Percentiles rank a stretch among this genome's conserved stretches.
phyloP scores from a whole-genome alignment of 768 basidiomycete genomes.

The Calocybe gangraenosa region DNA sequence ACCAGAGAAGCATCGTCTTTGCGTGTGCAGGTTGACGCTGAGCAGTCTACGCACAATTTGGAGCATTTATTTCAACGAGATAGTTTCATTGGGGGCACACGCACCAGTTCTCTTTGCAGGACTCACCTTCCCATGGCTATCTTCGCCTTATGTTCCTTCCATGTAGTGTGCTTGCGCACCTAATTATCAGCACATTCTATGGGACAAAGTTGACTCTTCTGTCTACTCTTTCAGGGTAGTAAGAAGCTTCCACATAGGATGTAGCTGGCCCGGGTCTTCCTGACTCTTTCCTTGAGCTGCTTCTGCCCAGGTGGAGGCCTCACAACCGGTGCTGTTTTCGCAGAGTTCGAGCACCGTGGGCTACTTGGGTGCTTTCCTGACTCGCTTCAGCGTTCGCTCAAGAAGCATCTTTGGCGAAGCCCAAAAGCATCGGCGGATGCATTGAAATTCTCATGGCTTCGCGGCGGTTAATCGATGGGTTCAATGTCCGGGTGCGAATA shows the following conservation, averaged over 20 bases:
- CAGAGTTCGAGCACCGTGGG: conserved; percentile 48
- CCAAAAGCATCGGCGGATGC: conserved; percentile 50
- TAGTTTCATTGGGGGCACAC: conserved; percentile 12
- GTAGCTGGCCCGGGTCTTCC: conserved; percentile 34
- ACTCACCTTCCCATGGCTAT: conserved; percentile 26
- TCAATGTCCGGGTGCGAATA: background rate
- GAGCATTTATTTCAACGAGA: conserved; percentile 4
- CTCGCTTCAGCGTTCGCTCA: conserved; percentile 12
- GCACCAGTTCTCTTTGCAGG: conserved; percentile 9
- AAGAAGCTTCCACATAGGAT: conserved; percentile 37
- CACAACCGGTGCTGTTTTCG: conserved; percentile 52
- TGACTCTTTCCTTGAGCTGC: conserved; percentile 35
- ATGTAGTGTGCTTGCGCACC: conserved; percentile 5
- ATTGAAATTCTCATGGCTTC: conserved; percentile 52
- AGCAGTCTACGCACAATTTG: conserved; percentile 38
- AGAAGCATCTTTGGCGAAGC: conserved; percentile 29
- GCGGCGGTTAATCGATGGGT: conserved; percentile 23
- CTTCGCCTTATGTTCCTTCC: conserved; percentile 17
- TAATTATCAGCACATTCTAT: background rate
- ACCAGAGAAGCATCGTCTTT: conserved; percentile 51
- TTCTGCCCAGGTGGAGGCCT: conserved; percentile 18
- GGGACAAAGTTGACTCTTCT: conserved; percentile 3
- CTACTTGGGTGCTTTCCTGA: conserved; percentile 25
- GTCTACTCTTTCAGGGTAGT: conserved; percentile 7
- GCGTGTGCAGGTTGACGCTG: conserved; percentile 23